Evolutionary conservation across 2,329 filamentous ascomycete species (phyloP), one percentile per base, ranked within the genome.

Genomic region (Neoascochyta sp.): DNA sequence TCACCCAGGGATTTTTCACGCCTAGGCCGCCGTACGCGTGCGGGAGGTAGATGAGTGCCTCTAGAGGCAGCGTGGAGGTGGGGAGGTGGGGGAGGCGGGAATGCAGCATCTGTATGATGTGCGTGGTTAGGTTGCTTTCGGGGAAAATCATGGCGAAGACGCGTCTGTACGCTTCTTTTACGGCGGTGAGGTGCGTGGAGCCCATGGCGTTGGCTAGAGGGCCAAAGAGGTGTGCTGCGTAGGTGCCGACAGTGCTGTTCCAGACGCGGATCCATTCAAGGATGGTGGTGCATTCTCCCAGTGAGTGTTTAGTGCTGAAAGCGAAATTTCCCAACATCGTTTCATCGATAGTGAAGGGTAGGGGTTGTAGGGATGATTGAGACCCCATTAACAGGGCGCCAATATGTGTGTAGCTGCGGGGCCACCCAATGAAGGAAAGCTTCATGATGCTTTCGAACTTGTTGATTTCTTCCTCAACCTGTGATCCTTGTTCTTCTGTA

Each of bases 1-100:
- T 34, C 9, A 45, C 34, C 31, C 50, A 51, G 2, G 54, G 54
- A 32, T 50, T 60, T 26, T 53, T 49, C 11, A 59, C 39, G 20
- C 54, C 51, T 12, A 60, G 41, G 11, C 54, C 56, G 20, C 56
- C 54, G 17, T 49, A 54, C 2, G 45, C 31, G 19, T 38, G 32
- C 1, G 56, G 51, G 2, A 59, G 43, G 32, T 53, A 50, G 31
- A 57, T 43, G 14, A 57, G 24, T 4, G 54, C 42, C 18, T 60
- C 56, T 6, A 56, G 27, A 4, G 34, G 16, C 21, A 43, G 28
- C 14, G 38, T 14, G 11, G 24, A 24, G 6, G 14, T 16, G 7
- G 34, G 21, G 1, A 16, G 16, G 4, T 17, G 19, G 7, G 19
- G 16, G 22, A 44, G 24, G 24, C 39, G 47, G 2, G 20, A 17